Base-by-base conservation (phyloP, 2,329 filamentous ascomycete genomes). In the Chaetoscypha palmicola region DNA sequence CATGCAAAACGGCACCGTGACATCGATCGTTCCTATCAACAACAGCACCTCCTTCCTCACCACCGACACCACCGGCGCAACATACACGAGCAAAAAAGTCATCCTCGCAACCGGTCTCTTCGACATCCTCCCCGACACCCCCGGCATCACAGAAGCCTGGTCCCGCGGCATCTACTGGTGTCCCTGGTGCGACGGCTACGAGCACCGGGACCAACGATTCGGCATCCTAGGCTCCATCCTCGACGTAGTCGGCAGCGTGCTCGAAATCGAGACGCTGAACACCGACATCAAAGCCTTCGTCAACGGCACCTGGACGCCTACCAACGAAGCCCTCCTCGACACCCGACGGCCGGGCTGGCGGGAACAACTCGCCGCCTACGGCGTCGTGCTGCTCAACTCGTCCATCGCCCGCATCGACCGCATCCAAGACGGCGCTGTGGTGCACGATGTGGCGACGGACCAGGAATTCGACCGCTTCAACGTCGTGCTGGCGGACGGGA, bases 141-240 rank as follows among this genome's bases (percentile, higher is more conserved):
- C 77, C 0, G 77, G 78, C 0, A 42, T 81, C 0, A 23, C 51
- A 5, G 71, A 77, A 43, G 72, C 69, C 53, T 81, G 73, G 69
- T 76, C 74, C 38, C 67, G 73, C 46, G 78, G 77, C 4, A 71
- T 81, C 40, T 81, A 64, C 62, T 81, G 77, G 75, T 81, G 77
- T 43, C 76, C 76, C 0, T 81, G 77, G 77, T 81, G 77, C 49
- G 77, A 81, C 54, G 77, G 77, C 10, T 67, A 73, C 50, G 77
- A 81, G 60, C 76, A 81, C 57, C 72, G 70, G 0, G 74, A 79
- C 54, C 76, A 80, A 48, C 46, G 68, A 0, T 66, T 81, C 1
- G 76, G 77, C 1, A 65, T 81, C 24, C 57, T 82, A 0, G 70
- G 66, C 1, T 49, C 63, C 1, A 58, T 79, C 0, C 53, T 64